These are phyloP conservation scores for Neurospora sp. DNA, from an alignment of 495 filamentous ascomycete species.

Conservation along the genomic window DNA sequence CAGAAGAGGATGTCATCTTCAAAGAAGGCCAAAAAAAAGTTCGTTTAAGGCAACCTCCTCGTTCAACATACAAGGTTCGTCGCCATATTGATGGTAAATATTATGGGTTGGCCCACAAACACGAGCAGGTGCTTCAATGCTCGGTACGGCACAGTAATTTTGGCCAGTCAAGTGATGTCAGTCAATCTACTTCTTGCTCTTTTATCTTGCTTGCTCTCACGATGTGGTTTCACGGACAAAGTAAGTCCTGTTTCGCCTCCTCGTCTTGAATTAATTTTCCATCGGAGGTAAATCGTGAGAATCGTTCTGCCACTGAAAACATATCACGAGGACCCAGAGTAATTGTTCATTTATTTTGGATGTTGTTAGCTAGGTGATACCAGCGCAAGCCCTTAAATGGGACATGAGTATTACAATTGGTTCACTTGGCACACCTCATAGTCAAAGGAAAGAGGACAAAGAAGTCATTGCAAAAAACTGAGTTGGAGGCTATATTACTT, in stretches of 20 bases:
- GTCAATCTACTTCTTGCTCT: neutral
- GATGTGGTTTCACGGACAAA: neutral
- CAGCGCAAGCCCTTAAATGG: too few relatives aligned
- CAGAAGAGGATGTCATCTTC: neutral
- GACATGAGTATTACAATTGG: too few relatives aligned
- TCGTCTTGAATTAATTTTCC: too few relatives aligned
- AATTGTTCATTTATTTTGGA: too few relatives aligned
- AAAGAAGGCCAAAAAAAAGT: neutral
- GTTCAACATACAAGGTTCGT: neutral
- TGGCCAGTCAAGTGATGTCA: neutral
- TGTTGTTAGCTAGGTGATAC: too few relatives aligned
- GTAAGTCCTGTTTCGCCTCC: too few relatives aligned
- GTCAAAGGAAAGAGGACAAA: neutral
- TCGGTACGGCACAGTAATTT: accelerated
- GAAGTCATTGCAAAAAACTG: neutral
- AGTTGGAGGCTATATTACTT: neutral
- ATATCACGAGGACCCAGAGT: too few relatives aligned
- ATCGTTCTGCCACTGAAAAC: too few relatives aligned
- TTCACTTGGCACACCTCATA: neutral
- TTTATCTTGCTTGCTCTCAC: neutral
- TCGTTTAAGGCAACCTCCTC: neutral
- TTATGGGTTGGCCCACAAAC: neutral
- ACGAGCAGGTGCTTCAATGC: neutral
- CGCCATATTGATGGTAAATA: neutral
- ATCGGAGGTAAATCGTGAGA: too few relatives aligned